These are phyloP conservation scores for Crithidia acanthocephali DNA, from an alignment of 208 protist genomes.

Conservation along the genomic window DNA sequence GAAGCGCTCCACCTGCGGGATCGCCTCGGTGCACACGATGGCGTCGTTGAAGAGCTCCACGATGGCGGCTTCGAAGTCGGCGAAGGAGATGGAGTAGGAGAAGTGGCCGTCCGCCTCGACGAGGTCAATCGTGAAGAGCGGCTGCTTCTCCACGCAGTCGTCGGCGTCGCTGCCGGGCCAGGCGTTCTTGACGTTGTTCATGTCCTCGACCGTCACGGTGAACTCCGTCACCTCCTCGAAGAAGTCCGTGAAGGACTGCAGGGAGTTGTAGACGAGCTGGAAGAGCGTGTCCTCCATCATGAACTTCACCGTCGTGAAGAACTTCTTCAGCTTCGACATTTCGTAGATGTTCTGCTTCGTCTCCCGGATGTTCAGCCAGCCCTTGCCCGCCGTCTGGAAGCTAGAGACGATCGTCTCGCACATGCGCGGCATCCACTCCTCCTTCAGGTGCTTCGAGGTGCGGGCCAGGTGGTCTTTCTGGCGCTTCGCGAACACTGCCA, in stretches of 20 bases:
- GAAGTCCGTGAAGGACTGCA: constrained; percentile 88
- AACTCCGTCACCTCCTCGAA: constrained; percentile 93
- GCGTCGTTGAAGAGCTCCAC: constrained; percentile 90
- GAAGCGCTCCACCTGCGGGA: constrained; percentile 94
- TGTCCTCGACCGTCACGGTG: constrained; percentile 85
- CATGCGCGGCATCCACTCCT: constrained; percentile 91
- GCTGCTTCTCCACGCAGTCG: constrained; percentile 94
- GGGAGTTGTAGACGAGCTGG: constrained; percentile 90
- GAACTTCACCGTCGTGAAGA: constrained; percentile 97
- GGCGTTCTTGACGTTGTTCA: constrained; percentile 88
- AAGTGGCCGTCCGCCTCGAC: constrained; percentile 84
- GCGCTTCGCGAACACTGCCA: constrained; percentile 83
- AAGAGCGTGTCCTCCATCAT: constrained; percentile 98
- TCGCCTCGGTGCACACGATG: constrained; percentile 87
- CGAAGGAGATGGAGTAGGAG: constrained; percentile 87
- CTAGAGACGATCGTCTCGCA: constrained; percentile 86
- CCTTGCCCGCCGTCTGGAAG: constrained; percentile 96
- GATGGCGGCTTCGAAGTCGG: constrained; percentile 87
- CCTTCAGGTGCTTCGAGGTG: constrained; percentile 86
- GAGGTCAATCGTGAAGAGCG: constrained; percentile 92
- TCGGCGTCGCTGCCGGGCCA: constrained; percentile 93
- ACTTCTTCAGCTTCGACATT: constrained; percentile 97
- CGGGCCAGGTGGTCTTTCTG: constrained; percentile 82
- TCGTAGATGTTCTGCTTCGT: constrained; percentile 96
- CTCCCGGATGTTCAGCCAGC: constrained; percentile 98